Base-by-base conservation (phyloP, 192 early-diverging fungal genomes). In the Backusella psychrophila region DNA sequence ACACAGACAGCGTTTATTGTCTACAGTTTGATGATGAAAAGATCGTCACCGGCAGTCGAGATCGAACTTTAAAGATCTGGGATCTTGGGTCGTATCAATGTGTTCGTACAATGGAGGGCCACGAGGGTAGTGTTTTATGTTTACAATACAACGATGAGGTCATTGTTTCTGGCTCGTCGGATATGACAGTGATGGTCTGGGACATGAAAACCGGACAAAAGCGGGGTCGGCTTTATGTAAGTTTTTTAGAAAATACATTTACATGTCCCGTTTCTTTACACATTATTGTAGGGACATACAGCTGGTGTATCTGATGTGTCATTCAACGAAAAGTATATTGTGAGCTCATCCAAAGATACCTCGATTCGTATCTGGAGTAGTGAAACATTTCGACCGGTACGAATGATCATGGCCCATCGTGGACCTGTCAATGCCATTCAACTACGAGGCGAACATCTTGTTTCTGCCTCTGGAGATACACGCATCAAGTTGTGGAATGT, bases 351-450 rank as follows among this genome's bases (percentile, higher is more conserved):
- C 67, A 99, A 98, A 85, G 98, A 99, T 81, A 91, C 89, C 34
- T 90, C 94, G 0, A 95, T 99, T 71, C 93, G 93, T 73, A 87
- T 98, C 33, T 99, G 97, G 95, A 85, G 90, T 77, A 82, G 90
- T n/a, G 71, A 80, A 26, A 89, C 88, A 0, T 92, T 93, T 7
- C 78, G 82, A 66, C 84, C 91, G 12, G 53, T 93, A 63, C 87
- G 91, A 12, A 93, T 89, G 0, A 81, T 99, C 73, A 70, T 80
- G 19, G 98, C 95, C 17, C 98, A 99, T 79, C 87, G 89, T 9
- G 97, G 96, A 2, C 97, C 97, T 0, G 97, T 99, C n/a, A 99
- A 99, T 78, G 93, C 97, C 8, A 88, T 99, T 15, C 93, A 97
- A 81, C 78, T 99, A 41, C 71, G 89, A 35, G 90, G 87, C 19